These are phyloP conservation scores for Melampsora larici-populina DNA, from an alignment of 1,284 basidiomycete species.

Conservation along the genomic window DNA sequence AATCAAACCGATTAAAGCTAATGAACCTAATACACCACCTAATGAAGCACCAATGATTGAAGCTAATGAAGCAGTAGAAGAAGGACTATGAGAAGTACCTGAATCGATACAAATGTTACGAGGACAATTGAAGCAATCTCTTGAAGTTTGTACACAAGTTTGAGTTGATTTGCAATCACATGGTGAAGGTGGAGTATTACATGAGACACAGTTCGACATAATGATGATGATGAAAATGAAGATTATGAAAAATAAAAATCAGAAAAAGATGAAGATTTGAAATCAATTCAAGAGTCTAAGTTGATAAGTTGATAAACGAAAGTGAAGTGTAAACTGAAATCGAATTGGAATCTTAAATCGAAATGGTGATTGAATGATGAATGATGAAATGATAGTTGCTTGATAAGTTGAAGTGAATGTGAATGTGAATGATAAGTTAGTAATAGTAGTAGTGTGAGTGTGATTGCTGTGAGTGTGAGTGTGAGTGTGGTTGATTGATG, in stretches of 20 bases:
- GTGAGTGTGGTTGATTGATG: no score
- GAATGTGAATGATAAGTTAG: no score
- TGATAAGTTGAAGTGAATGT: no score
- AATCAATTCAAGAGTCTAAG: no score
- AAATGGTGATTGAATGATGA: no score
- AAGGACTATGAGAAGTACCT: neutral
- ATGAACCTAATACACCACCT: constrained; percentile 16
- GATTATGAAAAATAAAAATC: neutral
- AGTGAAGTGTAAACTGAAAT: no score
- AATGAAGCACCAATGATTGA: constrained; percentile 23
- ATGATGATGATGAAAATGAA: neutral
- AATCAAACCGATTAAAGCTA: neutral
- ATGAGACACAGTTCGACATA: constrained; percentile 31
- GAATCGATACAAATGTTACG: constrained; percentile 29
- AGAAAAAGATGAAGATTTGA: no score
- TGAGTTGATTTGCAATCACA: constrained; percentile 22
- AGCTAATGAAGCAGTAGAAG: neutral
- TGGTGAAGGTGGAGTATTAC: constrained; percentile 33
- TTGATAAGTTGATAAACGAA: no score
- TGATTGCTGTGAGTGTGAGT: no score
- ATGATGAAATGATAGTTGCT: no score
- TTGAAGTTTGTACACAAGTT: constrained; percentile 38
- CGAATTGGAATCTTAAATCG: no score
- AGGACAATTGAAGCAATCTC: constrained; percentile 29
- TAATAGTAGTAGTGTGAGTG: no score